These are phyloP conservation scores for Neurospora pannonica DNA, from an alignment of 495 filamentous ascomycete species.

Conservation along the genomic window DNA sequence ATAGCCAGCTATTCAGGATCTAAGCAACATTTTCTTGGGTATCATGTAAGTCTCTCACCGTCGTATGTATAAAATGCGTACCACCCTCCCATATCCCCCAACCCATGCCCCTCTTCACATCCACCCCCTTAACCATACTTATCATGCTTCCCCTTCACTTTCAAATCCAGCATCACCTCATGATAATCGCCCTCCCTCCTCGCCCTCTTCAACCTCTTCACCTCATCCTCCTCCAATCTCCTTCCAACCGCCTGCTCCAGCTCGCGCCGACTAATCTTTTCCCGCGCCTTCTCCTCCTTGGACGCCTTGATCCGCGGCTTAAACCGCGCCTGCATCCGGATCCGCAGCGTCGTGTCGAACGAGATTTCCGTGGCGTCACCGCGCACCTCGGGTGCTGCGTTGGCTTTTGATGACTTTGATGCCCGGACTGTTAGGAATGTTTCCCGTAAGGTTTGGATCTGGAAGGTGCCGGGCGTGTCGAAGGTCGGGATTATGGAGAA, in stretches of 20 bases:
- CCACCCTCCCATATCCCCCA: neutral
- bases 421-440: constrained; percentile 50
- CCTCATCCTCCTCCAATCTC: constrained; percentile 73
- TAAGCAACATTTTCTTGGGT: neutral
- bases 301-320: constrained; percentile 70
- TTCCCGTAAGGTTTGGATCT: constrained; percentile 55
- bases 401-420: constrained; percentile 29
- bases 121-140: constrained; percentile 50
- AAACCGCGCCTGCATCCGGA: constrained; percentile 91
- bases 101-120: neutral
- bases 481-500: constrained; percentile 60
- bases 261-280: constrained; percentile 81
- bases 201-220: constrained; percentile 71
- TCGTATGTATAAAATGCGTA: neutral
- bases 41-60: neutral
- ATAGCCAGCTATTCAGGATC: neutral
- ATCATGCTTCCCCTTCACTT: constrained; percentile 93
- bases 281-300: constrained; percentile 69
- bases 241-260: constrained; percentile 75
- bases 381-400: constrained; percentile 49
- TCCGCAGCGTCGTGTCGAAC: constrained; percentile 67
- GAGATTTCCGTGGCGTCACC: constrained; percentile 66
- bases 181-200: constrained; percentile 83
- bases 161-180: constrained; percentile 78
- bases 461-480: constrained; percentile 56